Conservation (phyloP, 2,329 filamentous ascomycete species). For the Ascochyta lentis region DNA sequence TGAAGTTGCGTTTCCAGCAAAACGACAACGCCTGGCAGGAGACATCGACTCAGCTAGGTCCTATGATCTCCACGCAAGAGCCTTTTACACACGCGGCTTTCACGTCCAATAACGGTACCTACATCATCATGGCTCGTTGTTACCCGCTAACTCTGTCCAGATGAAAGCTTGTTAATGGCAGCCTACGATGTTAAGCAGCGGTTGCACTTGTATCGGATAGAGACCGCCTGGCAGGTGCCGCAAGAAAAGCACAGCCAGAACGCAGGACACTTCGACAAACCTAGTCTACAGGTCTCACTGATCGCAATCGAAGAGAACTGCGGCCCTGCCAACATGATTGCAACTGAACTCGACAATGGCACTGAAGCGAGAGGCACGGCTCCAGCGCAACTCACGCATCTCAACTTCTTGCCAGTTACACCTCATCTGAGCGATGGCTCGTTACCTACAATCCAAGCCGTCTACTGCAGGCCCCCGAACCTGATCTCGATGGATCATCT, state of each 20-base stretch:
- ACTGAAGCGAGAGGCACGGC: slow-evolving; percentile 33
- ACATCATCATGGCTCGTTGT: neutral
- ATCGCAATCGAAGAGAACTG: slow-evolving; percentile 42
- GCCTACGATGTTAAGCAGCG: slow-evolving; percentile 74
- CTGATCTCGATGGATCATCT: slow-evolving; percentile 50
- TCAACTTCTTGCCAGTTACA: slow-evolving; percentile 74
- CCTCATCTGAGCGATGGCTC: slow-evolving; percentile 66
- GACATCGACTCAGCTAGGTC: slow-evolving; percentile 75
- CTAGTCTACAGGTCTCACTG: slow-evolving; percentile 38
- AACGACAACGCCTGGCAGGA: slow-evolving; percentile 76
- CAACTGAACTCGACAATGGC: slow-evolving; percentile 31
- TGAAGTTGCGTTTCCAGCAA: slow-evolving; percentile 81
- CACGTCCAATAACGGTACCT: slow-evolving; percentile 72
- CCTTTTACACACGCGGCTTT: slow-evolving; percentile 51
- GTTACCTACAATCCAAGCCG: slow-evolving; percentile 71
- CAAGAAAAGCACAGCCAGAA: slow-evolving; percentile 63
- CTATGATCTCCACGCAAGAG: slow-evolving; percentile 67
- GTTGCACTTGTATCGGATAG: slow-evolving; percentile 75
- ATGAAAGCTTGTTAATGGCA: slow-evolving; percentile 65
- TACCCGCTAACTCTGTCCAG: slow-evolving; percentile 24
- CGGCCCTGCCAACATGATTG: slow-evolving; percentile 35
- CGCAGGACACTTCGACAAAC: slow-evolving; percentile 49
- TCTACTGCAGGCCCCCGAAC: slow-evolving; percentile 68
- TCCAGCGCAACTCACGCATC: slow-evolving; percentile 65
- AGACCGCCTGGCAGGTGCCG: slow-evolving; percentile 73